A percentile compares a stretch with the other conserved stretches of the same genome.
These are phyloP conservation scores for Protomyces pachydermus DNA, from an alignment of 1,139 yeast genomes.

Conservation along the genomic window DNA sequence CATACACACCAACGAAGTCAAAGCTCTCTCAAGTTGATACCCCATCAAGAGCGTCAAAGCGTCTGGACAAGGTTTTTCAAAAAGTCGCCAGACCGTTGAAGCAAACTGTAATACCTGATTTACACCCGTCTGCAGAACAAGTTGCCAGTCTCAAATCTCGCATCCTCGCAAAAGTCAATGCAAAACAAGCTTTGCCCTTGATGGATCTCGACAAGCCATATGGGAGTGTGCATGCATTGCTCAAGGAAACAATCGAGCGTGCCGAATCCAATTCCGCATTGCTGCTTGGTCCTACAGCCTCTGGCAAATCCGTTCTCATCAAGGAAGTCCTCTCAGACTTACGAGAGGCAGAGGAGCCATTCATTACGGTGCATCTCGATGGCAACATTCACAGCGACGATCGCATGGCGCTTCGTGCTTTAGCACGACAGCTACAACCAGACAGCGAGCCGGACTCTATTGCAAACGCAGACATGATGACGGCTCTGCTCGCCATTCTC, in stretches of 20 bases:
- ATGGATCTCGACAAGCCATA: slow-evolving; percentile 1
- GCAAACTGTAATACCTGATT: not conserved
- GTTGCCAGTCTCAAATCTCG: not conserved
- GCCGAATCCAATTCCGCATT: slow-evolving; percentile 79
- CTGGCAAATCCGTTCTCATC: slow-evolving; percentile 68
- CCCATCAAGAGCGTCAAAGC: not conserved
- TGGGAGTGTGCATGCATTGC: slow-evolving; percentile 37
- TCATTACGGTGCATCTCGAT: slow-evolving; percentile 58
- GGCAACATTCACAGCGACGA: slow-evolving; percentile 76
- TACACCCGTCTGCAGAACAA: not conserved
- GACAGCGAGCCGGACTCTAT: slow-evolving; percentile 9
- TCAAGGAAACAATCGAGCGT: slow-evolving; percentile 62
- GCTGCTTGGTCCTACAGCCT: slow-evolving; percentile 71
- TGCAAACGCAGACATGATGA: slow-evolving; percentile 50
- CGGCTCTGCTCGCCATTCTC: slow-evolving; percentile 47
- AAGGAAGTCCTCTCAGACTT: slow-evolving; percentile 55
- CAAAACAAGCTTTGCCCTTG: not conserved
- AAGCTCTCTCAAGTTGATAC: not conserved
- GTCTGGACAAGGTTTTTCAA: not conserved
- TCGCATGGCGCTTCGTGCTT: slow-evolving; percentile 70
- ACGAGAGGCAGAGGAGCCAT: slow-evolving; percentile 40
- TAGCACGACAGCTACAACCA: slow-evolving; percentile 72
- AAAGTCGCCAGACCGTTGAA: not conserved
- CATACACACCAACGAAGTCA: not conserved
- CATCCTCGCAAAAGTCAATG: not conserved